Base-by-base conservation (phyloP, 805 yeast species). In the Scheffersomyces amazonensis region DNA sequence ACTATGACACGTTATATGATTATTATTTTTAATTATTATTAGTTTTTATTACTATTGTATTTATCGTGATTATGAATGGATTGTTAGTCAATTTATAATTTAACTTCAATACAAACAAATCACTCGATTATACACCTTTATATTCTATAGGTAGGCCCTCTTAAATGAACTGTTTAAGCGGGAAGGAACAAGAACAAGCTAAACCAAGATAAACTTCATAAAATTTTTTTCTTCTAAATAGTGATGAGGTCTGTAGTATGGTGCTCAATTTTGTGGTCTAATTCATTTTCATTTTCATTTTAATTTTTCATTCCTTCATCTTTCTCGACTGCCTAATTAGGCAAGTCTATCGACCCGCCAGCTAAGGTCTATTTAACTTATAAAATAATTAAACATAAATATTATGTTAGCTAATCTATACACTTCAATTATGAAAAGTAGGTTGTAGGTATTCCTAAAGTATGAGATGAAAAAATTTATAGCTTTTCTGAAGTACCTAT, bases 91-190 rank as follows among this genome's bases (percentile, higher is more conserved):
- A 10, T 8, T 21, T 7, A 21, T 21, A 10, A 8, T 21, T 21
- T 21, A 8, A 10, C 7, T 21, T 21, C 23, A 21, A 21, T 21
- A 10, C 23, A 21, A 21, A 21, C 10, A 10, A 21, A 8, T 10
- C 10, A 21, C 10, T 8, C 10, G 23, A 21, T 21, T 24, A 24
- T 24, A 11, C 12, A 24, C n/a, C 27, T 11, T 24, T 24, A n/a
- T 24, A 24, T 10, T 37, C 32, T 37, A 37, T 44, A 56, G 52
- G 48, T 48, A 43, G 54, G 67, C 71, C 72, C 72, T 64, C 72
- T 64, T 66, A 64, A 65, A 60, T 52, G 56, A 38, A 42, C 46
- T 47, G 52, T 56, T 66, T 68, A 65, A 68, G 73, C 71, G 74
- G 74, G 73, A 66, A 60, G 72, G 61, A 62, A 35, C 35, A 40